Evolutionary conservation across 1,139 yeast species (phyloP).

Genomic region (Magnusiomyces tetraspermus): DNA sequence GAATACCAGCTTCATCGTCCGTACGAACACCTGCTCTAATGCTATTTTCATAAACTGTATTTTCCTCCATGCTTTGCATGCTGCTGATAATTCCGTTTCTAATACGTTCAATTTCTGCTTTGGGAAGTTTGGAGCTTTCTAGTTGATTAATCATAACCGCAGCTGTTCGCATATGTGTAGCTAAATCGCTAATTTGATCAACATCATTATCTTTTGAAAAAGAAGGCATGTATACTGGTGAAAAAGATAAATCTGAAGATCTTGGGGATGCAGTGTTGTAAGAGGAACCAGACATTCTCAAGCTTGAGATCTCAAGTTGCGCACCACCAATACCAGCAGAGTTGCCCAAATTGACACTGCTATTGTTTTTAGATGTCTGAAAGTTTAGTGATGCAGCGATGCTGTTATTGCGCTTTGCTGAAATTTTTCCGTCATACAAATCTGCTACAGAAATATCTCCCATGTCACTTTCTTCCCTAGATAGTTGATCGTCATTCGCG

Average conservation of each 20-base stretch:
- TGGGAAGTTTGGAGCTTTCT: constrained; percentile 57
- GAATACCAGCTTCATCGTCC: constrained; percentile 75
- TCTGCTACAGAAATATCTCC: constrained; percentile 23
- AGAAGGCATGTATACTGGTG: constrained; percentile 26
- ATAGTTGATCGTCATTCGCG: constrained; percentile 7
- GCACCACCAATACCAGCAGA: background rate
- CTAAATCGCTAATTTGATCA: constrained; percentile 41
- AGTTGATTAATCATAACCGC: constrained; percentile 88
- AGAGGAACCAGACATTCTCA: constrained; percentile 8
- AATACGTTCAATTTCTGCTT: constrained; percentile 65
- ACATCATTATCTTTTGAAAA: constrained; percentile 14
- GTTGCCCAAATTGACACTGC: background rate
- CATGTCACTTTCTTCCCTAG: constrained; percentile 24
- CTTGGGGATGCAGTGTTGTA: constrained; percentile 25
- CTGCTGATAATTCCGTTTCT: constrained; percentile 71
- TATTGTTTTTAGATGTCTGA: constrained; percentile 4
- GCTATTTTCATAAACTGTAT: constrained; percentile 28
- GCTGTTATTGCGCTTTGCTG: constrained; percentile 17
- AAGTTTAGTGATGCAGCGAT: constrained; percentile 22
- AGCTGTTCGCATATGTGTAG: constrained; percentile 92
- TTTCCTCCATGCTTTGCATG: constrained; percentile 79
- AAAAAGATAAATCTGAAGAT: constrained; percentile 30
- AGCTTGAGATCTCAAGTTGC: background rate
- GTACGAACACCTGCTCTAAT: constrained; percentile 8
- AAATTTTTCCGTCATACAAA: constrained; percentile 18